Conservation (phyloP, 176 grass and related monocot species). For the Puccinellia tenuiflora region DNA sequence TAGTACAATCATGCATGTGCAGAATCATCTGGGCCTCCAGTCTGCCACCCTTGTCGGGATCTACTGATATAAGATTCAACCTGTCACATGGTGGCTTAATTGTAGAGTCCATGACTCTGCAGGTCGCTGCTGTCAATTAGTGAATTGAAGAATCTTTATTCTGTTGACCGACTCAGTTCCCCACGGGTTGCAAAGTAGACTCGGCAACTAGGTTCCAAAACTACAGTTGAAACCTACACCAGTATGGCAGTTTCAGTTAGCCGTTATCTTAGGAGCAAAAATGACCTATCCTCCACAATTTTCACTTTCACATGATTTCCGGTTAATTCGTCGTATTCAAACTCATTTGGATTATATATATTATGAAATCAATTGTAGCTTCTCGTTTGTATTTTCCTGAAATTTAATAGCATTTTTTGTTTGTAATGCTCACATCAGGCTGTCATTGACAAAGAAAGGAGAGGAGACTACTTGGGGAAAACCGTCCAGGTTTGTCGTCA, state of each 20-base stretch:
- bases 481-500: conserved; percentile 73
- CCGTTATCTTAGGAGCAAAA: conserved; percentile 2
- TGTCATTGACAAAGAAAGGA: conserved; percentile 96
- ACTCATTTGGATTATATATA: not conserved
- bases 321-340: not conserved
- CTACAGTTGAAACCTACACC: conserved; percentile 18
- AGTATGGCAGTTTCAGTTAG: conserved; percentile 14
- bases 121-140: conserved; percentile 27
- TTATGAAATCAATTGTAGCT: not conserved
- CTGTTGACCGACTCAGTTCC: conserved; percentile 31
- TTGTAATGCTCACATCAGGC: conserved; percentile 43
- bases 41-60: conserved; percentile 42
- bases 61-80: conserved; percentile 32
- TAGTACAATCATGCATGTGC: conserved; percentile 43
- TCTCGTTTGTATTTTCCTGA: conserved; percentile 8
- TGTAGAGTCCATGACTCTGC: conserved; percentile 28
- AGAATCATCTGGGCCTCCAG: conserved; percentile 42
- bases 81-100: conserved; percentile 48
- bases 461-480: conserved; percentile 92
- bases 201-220: conserved; percentile 29
- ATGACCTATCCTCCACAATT: not conserved
- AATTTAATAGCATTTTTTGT: conserved; percentile 28
- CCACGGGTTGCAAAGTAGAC: conserved; percentile 23
- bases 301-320: conserved; percentile 6
- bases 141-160: conserved; percentile 32